Percentiles rank a stretch among this genome's conserved stretches.
Conservation (phyloP, 2,329 filamentous ascomycete genomes). For the Zasmidium angulare region DNA sequence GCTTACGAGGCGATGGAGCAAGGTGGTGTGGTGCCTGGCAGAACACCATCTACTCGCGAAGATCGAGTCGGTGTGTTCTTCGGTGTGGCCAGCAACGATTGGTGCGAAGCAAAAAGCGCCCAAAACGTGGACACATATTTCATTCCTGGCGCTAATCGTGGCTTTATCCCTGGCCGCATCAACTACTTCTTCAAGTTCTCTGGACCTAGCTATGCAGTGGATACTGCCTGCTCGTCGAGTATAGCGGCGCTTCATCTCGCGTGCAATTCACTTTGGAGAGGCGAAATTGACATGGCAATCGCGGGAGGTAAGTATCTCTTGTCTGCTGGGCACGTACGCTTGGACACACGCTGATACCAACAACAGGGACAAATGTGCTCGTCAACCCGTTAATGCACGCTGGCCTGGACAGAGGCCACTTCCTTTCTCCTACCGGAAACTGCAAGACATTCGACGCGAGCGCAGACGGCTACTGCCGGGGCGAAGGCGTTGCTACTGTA, state of each 20-base stretch:
- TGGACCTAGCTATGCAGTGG: constrained; percentile 11
- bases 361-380: constrained; percentile 12
- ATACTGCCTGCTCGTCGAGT: constrained; percentile 13
- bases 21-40: constrained; percentile 28
- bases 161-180: constrained; percentile 10
- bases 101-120: constrained; percentile 16
- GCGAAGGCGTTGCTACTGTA: constrained; percentile 34
- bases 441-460: constrained; percentile 32
- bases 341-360: not conserved
- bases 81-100: constrained; percentile 33
- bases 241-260: constrained; percentile 10
- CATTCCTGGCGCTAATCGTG: constrained; percentile 9
- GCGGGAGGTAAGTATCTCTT: constrained; percentile 1
- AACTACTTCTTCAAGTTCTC: constrained; percentile 7
- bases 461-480: constrained; percentile 39
- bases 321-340: not conserved
- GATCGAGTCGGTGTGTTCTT: constrained; percentile 35
- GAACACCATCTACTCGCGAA: constrained; percentile 29
- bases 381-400: constrained; percentile 12
- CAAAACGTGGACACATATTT: constrained; percentile 10
- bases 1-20: constrained; percentile 30
- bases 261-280: constrained; percentile 7
- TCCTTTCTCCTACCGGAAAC: constrained; percentile 19
- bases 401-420: constrained; percentile 19
- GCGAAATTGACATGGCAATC: constrained; percentile 11